These are phyloP conservation scores for Fusarium napiforme DNA, from an alignment of 2,329 filamentous ascomycete species.

Conservation along the genomic window DNA sequence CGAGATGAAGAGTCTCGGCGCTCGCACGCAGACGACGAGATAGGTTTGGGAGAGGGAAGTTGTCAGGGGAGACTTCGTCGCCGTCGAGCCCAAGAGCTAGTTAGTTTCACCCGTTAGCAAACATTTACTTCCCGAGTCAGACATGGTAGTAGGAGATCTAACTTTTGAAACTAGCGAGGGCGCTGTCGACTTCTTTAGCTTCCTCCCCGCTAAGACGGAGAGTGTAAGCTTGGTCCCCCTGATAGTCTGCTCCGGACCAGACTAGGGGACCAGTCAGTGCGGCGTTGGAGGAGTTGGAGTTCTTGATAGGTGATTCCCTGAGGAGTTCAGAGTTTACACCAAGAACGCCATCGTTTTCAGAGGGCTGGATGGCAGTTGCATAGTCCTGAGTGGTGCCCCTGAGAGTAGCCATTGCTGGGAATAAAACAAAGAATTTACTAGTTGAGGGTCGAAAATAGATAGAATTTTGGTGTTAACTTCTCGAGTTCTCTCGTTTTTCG, in stretches of 20 bases:
- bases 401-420: constrained; percentile 21
- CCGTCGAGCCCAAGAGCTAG: constrained; percentile 34
- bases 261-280: constrained; percentile 36
- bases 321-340: constrained; percentile 26
- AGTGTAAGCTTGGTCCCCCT: constrained; percentile 21
- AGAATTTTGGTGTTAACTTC: not conserved
- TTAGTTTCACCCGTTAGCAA: constrained; percentile 19
- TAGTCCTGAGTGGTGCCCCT: constrained; percentile 17
- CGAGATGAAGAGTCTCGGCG: constrained; percentile 52
- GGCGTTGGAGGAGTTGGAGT: not conserved
- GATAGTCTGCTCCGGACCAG: constrained; percentile 42
- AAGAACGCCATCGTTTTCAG: constrained; percentile 4
- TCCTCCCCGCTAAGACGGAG: constrained; percentile 33
- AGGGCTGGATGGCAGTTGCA: not conserved
- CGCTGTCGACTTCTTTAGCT: constrained; percentile 37
- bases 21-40: constrained; percentile 49
- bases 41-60: constrained; percentile 56
- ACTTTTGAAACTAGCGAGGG: constrained; percentile 46
- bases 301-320: constrained; percentile 9
- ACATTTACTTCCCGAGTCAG: not conserved
- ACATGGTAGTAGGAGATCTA: not conserved
- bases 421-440: not conserved
- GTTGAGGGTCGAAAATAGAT: not conserved
- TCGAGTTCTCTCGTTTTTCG: not conserved
- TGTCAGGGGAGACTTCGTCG: constrained; percentile 41